Evolutionary conservation across 2,329 filamentous ascomycete genomes (phyloP).

Genomic region (Scortechinia acanthostroma): DNA sequence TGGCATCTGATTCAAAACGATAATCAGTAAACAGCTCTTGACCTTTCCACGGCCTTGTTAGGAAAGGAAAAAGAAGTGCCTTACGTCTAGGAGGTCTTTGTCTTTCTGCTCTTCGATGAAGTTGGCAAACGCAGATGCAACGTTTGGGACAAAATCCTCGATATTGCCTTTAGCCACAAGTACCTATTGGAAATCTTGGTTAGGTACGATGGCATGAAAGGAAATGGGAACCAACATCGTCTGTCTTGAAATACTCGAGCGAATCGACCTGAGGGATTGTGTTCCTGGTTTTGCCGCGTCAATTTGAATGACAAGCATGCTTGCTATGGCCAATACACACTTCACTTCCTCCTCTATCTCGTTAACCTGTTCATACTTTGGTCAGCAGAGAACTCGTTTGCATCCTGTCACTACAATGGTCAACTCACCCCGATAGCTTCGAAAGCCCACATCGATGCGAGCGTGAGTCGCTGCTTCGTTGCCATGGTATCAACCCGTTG

Average conservation of each 20-base stretch:
- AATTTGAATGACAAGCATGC: background rate
- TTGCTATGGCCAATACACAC: background rate
- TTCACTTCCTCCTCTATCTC: background rate
- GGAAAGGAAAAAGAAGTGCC: constrained; percentile 3
- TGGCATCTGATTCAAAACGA: constrained; percentile 10
- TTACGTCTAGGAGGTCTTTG: constrained; percentile 20
- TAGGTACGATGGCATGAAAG: background rate
- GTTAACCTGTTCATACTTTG: background rate
- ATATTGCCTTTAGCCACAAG: constrained; percentile 14
- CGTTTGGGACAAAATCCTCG: constrained; percentile 5
- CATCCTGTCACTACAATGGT: background rate
- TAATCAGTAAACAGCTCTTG: constrained; percentile 3
- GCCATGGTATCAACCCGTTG: background rate
- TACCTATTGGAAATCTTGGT: constrained; percentile 9
- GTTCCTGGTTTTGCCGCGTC: too few species aligned
- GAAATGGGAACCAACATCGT: background rate
- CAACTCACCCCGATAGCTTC: constrained; percentile 16
- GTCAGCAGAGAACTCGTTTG: too few species aligned
- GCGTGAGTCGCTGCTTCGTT: constrained; percentile 11
- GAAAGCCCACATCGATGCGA: constrained; percentile 21
- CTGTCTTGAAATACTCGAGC: background rate
- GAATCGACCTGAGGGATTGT: background rate
- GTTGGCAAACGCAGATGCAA: constrained; percentile 9
- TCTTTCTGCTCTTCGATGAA: constrained; percentile 17
- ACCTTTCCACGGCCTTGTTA: background rate